Evolutionary conservation across 1,139 yeast species (phyloP), one percentile per base, ranked within the genome.

Genomic region (Hanseniaspora uvarum): DNA sequence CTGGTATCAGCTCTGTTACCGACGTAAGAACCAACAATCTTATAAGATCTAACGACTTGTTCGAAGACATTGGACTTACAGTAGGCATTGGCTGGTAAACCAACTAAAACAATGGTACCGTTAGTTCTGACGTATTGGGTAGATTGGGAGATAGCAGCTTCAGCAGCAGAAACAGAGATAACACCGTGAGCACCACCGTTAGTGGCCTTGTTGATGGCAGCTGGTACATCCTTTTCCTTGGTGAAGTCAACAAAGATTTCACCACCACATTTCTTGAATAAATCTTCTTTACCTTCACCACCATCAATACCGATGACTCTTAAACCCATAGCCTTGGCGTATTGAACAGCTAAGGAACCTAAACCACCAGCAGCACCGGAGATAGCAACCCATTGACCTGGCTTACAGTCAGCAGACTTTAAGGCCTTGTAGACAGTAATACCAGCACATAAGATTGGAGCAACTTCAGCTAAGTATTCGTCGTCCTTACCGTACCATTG

Each of bases 1-100:
- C 81, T 76, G 59, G 83, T 73, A 68, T 80, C 84, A 61, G 83
- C 83, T 74, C 85, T 76, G 78, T 79, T 80, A 68, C 85, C 85
- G 59, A 80, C 84, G 65, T 79, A 80, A 59, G 84, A 80, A 66
- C 84, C 85, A 59, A 68, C 76, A 63, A 80, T 77, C 59, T 70
- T 67, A 65, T 77, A 70, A 56, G 82, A 75, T 67, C 72, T 79
- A 58, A 78, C 77, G 59, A 80, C 84, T 57, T 79, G 71, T 58
- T 72, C 70, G 68, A 80, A 79, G 47, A 80, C 80, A 57, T 76
- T 74, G 46, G 82, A 74, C 56, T 65, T 66, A 58, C 78, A 75
- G 63, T 74, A 73, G 55, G 83, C 81, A 61, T 74, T 75, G 49
- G 81, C 81, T 67, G 83, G 83, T 65, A 79, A 72, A 65, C 83